phyloP scores from a whole-genome alignment of 257 asterid genomes.

The Penstemon davidsonii region DNA sequence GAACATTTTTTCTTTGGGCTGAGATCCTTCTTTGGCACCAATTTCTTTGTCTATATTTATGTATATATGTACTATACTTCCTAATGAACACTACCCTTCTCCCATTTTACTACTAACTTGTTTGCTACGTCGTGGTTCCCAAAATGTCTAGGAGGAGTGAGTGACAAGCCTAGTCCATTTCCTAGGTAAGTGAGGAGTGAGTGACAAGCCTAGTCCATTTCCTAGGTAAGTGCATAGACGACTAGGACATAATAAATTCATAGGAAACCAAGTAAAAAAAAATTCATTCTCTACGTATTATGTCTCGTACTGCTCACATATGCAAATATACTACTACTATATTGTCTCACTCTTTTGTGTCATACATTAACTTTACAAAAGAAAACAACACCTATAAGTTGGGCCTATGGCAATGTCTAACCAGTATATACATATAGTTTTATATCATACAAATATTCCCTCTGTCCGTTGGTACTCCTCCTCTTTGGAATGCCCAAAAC shows the following conservation, averaged over 20 bases:
- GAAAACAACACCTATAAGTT: neutral
- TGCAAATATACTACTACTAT: neutral
- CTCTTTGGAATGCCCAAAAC: too few relatives aligned
- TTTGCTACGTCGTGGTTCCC: neutral
- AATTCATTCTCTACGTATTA: neutral
- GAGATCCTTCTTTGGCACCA: neutral
- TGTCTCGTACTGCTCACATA: constrained; percentile 4
- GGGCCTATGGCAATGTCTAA: neutral
- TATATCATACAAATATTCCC: neutral
- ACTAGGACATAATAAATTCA: too few relatives aligned
- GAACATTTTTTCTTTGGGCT: neutral
- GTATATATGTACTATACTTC: neutral
- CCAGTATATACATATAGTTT: neutral
- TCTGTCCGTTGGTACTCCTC: too few relatives aligned
- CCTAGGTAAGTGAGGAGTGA: neutral
- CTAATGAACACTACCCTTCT: neutral
- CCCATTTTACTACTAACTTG: neutral
- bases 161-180: neutral
- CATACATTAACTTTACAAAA: neutral
- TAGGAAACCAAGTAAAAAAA: too few relatives aligned
- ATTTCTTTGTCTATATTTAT: neutral
- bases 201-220: neutral
- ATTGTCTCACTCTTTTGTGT: neutral
- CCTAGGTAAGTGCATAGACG: neutral
- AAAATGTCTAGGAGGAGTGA: neutral